phyloP scores from a whole-genome alignment of 805 yeast genomes.

The Candida boidinii region DNA sequence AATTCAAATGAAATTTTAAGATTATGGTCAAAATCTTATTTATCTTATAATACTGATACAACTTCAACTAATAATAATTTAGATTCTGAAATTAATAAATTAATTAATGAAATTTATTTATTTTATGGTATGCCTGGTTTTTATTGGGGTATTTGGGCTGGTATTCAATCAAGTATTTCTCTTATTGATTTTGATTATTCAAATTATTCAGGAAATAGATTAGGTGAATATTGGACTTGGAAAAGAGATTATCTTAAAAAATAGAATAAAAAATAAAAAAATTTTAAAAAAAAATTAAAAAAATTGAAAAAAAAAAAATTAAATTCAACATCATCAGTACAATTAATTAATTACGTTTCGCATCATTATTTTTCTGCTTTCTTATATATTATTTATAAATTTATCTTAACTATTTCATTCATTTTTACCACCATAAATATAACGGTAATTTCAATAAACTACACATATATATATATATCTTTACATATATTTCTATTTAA shows the following conservation, averaged over 20 bases:
- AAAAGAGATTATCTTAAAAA: slow-evolving; percentile 25
- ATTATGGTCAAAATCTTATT: slow-evolving; percentile 52
- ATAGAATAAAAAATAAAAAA: not conserved
- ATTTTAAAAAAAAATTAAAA: not conserved
- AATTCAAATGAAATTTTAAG: slow-evolving; percentile 34
- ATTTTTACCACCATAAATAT: not conserved
- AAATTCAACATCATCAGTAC: not conserved
- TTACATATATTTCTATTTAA: not conserved
- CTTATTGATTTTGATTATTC: slow-evolving; percentile 67
- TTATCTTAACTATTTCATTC: not conserved
- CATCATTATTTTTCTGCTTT: too few species aligned
- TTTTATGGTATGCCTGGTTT: slow-evolving; percentile 79
- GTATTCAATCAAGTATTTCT: slow-evolving; percentile 61
- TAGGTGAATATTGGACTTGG: slow-evolving; percentile 68
- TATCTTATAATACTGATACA: slow-evolving; percentile 19
- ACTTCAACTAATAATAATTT: not conserved
- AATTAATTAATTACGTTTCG: not conserved
- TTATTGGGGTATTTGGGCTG: slow-evolving; percentile 83
- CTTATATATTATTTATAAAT: not conserved
- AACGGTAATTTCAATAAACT: too few species aligned
- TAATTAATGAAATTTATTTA: slow-evolving; percentile 46
- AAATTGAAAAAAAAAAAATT: not conserved
- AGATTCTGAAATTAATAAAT: slow-evolving; percentile 25
- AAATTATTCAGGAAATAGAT: slow-evolving; percentile 47
- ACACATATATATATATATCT: not conserved